Percentiles rank a stretch among this genome's conserved stretches.
Conservation (phyloP, 495 filamentous ascomycete genomes). For the Extremus antarcticus region DNA sequence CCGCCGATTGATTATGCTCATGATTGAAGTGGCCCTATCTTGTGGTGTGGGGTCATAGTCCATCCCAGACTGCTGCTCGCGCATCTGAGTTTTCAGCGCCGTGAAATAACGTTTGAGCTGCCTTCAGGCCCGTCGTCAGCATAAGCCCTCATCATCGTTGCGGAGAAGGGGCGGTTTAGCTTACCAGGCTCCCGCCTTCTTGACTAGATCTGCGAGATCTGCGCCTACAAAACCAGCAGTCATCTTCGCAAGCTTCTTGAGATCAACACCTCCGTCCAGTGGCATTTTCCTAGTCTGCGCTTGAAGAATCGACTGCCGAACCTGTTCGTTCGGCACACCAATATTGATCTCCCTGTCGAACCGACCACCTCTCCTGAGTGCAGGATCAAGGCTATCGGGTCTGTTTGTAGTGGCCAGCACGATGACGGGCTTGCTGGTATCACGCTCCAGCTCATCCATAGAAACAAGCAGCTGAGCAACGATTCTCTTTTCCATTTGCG, state of each 20-base stretch:
- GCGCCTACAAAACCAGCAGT: constrained; percentile 93
- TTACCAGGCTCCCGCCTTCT: constrained; percentile 51
- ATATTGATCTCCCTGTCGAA: constrained; percentile 93
- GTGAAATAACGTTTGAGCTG: constrained; percentile 36
- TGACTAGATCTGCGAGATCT: constrained; percentile 50
- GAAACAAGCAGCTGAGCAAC: constrained; percentile 87
- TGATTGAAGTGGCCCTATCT: background rate
- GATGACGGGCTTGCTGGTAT: constrained; percentile 80
- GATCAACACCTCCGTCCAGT: constrained; percentile 63
- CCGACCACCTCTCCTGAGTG: constrained; percentile 70
- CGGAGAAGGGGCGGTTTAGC: background rate
- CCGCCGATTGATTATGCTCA: constrained; percentile 1
- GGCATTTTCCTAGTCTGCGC: constrained; percentile 62
- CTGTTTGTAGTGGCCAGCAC: constrained; percentile 89
- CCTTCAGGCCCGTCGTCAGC: background rate
- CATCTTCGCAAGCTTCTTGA: constrained; percentile 67
- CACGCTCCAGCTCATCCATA: constrained; percentile 55
- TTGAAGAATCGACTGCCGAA: constrained; percentile 72
- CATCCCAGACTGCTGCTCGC: too few species aligned
- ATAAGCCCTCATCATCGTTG: background rate
- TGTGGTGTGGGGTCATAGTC: constrained; percentile 24
- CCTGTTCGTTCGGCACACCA: constrained; percentile 79
- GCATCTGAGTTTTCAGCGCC: constrained; percentile 27
- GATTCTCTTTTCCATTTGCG: constrained; percentile 94
- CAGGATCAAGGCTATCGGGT: constrained; percentile 81